phyloP scores from a whole-genome alignment of 768 basidiomycete genomes.

The Tulasnella sp. region DNA sequence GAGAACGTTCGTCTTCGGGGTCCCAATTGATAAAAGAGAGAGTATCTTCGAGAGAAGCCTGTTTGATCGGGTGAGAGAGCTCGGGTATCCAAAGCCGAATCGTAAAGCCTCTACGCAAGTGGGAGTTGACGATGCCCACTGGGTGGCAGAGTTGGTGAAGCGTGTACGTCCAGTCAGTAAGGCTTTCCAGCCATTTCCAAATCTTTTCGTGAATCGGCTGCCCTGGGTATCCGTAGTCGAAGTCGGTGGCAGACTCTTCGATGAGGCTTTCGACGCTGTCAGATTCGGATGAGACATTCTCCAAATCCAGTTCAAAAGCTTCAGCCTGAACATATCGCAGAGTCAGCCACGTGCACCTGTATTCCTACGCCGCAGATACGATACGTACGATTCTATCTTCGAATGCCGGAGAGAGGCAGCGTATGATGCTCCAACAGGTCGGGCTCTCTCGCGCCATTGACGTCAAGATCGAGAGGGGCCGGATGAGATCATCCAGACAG shows the following conservation, averaged over 20 bases:
- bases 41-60: background rate
- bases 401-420: background rate
- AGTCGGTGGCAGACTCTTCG: background rate
- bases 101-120: background rate
- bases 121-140: background rate
- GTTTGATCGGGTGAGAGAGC: background rate
- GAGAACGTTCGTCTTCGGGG: background rate
- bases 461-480: background rate
- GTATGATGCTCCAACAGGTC: background rate
- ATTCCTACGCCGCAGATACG: background rate
- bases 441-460: background rate
- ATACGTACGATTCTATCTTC: background rate
- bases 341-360: too few relatives aligned
- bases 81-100: background rate
- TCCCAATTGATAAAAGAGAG: background rate
- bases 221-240: background rate
- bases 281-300: background rate
- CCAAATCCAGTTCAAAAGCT: background rate
- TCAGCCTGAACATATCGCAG: background rate
- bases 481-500: background rate
- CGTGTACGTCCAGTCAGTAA: background rate
- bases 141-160: background rate
- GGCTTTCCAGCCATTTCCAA: slow-evolving; percentile 3
- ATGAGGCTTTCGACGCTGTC: background rate
- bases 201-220: background rate